Conservation (phyloP, 139 green algal genomes). For the Chlamydomonas eustigma region DNA sequence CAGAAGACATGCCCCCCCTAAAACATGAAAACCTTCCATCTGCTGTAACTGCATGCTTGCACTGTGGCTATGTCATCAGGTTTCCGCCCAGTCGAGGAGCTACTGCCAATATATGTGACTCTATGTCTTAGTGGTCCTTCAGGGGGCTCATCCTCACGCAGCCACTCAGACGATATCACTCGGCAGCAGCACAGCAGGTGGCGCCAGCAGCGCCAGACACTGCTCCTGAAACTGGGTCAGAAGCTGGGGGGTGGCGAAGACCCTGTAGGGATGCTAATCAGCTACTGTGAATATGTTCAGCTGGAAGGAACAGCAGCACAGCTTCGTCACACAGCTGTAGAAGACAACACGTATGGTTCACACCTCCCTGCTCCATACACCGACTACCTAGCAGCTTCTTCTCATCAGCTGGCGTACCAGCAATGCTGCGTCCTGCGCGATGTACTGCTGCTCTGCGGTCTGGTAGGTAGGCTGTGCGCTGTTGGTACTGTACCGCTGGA, state of each 20-base stretch:
- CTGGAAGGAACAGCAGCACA: not conserved
- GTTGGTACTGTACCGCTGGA: slow-evolving; percentile 6
- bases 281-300: slow-evolving; percentile 15
- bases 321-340: not conserved
- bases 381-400: not conserved
- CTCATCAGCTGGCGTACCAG: slow-evolving; percentile 17
- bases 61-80: not conserved
- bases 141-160: not conserved
- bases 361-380: not conserved
- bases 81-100: not conserved
- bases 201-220: slow-evolving; percentile 28
- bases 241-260: slow-evolving; percentile 13
- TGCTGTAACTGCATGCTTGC: not conserved
- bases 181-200: slow-evolving; percentile 25
- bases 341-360: not conserved
- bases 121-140: slow-evolving; percentile 36
- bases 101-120: slow-evolving; percentile 29
- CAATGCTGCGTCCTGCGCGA: slow-evolving; percentile 5
- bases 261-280: not conserved
- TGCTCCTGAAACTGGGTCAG: slow-evolving; percentile 11
- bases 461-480: not conserved
- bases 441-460: slow-evolving; percentile 23
- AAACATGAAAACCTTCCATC: not conserved
- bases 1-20: not conserved
- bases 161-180: slow-evolving; percentile 18